A percentile compares a stretch with the other conserved stretches of the same genome.
Conservation (phyloP, 768 basidiomycete genomes). For the Suillus paluster region DNA sequence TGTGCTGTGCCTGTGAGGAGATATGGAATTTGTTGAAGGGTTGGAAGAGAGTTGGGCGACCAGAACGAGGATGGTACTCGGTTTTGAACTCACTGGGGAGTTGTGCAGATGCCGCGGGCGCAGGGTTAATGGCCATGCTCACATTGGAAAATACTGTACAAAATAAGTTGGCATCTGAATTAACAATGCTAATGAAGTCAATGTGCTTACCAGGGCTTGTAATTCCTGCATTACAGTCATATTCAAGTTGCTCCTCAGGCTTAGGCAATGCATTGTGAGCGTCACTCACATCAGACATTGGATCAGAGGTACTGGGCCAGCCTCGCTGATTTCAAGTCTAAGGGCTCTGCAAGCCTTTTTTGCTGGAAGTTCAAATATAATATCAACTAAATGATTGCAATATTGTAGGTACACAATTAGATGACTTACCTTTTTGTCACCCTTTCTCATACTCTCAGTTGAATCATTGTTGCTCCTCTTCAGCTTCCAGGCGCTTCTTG, state of each 20-base stretch:
- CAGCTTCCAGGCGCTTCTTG: neutral
- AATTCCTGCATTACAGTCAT: neutral
- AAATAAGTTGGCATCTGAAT: neutral
- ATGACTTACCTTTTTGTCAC: neutral
- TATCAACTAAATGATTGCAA: neutral
- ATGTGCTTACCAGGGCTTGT: neutral
- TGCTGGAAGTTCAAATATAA: neutral
- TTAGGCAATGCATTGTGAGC: neutral
- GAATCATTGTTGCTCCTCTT: neutral
- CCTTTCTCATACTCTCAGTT: neutral
- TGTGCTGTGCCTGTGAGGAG: neutral
- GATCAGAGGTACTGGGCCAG: neutral
- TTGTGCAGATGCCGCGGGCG: neutral
- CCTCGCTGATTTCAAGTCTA: neutral
- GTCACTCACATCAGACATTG: neutral
- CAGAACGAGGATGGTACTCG: slow-evolving; percentile 29
- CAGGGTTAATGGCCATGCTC: neutral
- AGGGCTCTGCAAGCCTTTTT: neutral
- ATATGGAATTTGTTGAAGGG: slow-evolving; percentile 19
- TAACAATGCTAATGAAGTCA: neutral
- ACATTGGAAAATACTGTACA: neutral
- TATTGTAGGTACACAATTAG: neutral
- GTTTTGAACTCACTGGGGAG: slow-evolving; percentile 21
- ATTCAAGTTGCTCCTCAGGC: neutral
- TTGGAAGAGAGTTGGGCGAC: slow-evolving; percentile 9